Percentiles rank a stretch among this genome's conserved stretches.
Evolutionary conservation across 768 basidiomycete species (phyloP).

Genomic region (Hygrocybe coccinea): DNA sequence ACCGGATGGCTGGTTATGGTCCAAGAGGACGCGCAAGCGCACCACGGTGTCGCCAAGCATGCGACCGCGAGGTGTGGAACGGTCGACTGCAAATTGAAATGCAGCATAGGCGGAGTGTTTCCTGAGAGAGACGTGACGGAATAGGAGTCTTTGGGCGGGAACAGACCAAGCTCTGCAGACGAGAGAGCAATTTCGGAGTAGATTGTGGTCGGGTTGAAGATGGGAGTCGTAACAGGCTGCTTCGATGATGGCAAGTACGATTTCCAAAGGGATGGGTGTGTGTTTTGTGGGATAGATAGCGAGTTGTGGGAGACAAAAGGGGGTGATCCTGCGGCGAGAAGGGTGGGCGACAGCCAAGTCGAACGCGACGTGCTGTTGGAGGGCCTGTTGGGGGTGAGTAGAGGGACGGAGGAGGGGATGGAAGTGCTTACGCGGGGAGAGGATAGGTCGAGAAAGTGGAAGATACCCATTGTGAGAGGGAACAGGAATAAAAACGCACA

Average conservation of each 20-base stretch:
- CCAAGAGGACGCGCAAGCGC: conserved; percentile 52
- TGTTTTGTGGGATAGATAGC: conserved; percentile 19
- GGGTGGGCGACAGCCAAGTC: conserved; percentile 31
- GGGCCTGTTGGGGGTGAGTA: conserved; percentile 26
- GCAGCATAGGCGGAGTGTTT: conserved; percentile 50
- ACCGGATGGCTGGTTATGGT: conserved; percentile 61
- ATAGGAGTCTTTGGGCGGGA: conserved; percentile 62
- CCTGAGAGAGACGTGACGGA: conserved; percentile 50
- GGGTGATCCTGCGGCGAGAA: conserved; percentile 18
- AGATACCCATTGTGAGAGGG: conserved; percentile 25
- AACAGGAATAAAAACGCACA: not conserved
- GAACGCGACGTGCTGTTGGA: conserved; percentile 37
- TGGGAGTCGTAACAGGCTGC: conserved; percentile 41
- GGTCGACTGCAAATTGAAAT: conserved; percentile 50
- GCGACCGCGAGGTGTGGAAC: conserved; percentile 42
- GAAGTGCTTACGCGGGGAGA: conserved; percentile 20
- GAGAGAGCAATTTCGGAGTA: conserved; percentile 53
- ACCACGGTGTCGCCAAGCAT: conserved; percentile 51
- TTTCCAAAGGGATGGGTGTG: conserved; percentile 52
- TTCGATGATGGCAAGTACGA: conserved; percentile 61
- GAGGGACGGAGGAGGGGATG: conserved; percentile 15
- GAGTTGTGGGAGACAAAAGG: conserved; percentile 13
- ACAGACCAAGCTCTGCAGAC: conserved; percentile 65
- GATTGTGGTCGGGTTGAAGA: conserved; percentile 31
- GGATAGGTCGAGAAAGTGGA: conserved; percentile 29